Base-by-base conservation (phyloP, 208 protist genomes). In the Acanthamoeba castellanii region DNA sequence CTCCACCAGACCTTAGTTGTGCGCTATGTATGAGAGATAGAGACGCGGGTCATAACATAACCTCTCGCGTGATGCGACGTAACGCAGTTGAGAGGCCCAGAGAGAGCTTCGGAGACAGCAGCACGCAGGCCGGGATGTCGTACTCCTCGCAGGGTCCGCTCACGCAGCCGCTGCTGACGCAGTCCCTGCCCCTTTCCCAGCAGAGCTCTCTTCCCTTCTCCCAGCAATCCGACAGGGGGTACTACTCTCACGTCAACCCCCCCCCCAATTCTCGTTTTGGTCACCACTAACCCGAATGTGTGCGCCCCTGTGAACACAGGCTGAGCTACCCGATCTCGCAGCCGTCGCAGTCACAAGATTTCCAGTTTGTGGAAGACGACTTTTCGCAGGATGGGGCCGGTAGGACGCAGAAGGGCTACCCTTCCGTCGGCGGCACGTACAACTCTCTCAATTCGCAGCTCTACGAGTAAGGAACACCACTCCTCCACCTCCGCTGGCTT, bases 131-230 rank as follows among this genome's bases (percentile, higher is more conserved):
- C 32, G 72, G 72, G 30, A 22, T 81, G 30, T 81, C 72, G 20
- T 81, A 81, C 30, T 81, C 72, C 7, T 81, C 72, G 18, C 72
- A 81, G 34, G 42, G 42, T 32, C 30, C 72, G 6, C 72, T 81
- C 72, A 81, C 72, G 9, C 72, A 81, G 42, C 72, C 72, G 72
- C 72, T 81, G 32, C 72, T 81, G 13, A 81, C 72, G 18, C 72
- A 81, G 42, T 81, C 72, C 11, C 72, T 81, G 20, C 32, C 32
- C 14, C 72, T 81, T 47, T 81, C 72, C 13, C 72, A 81, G 72
- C 72, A 81, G 32, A 81, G 72, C 72, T 81, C 72, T 11, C 34
- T 81, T 22, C 72, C 72, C 72, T 81, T 81, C 72, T 81, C 72
- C 20, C 72, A 81, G 72, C 72, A 81, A n/a, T 81, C 72, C 20